Base-by-base conservation (phyloP, 345 rosid genomes). In the Mallotus nudiflorus region DNA sequence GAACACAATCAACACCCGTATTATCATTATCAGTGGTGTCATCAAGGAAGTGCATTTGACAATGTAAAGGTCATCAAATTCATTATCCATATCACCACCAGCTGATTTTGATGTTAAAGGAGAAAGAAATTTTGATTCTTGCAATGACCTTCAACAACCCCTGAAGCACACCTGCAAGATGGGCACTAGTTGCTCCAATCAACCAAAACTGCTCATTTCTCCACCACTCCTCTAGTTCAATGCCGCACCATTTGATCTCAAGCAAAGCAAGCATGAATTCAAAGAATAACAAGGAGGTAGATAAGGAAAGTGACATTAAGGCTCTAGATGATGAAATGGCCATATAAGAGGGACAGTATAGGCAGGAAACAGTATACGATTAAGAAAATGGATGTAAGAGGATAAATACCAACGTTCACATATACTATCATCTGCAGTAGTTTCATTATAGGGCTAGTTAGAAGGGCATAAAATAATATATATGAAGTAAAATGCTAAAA, bases 341-440 rank as follows among this genome's bases (percentile, higher is more conserved):
- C 98, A 0, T 97, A 91, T 85, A 94, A 94, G 67, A 94, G 92
- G 9, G 97, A 94, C 3, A 94, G 87, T 0, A 97, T 97, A 0
- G 98, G 98, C 19, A 94, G 96, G 85, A 94, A 94, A 79, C 98
- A 94, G 82, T 94, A 94, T 78, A 94, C 97, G 13, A 94, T 94
- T 67, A 92, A 88, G 85, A 92, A 94, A 58, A 94, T 80, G 9
- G 98, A 94, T 14, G 98, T 94, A 67, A 94, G 91, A 1, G 98
- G 98, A 82, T 94, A 94, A 80, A 94, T 91, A 35, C 98, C 98
- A 1, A 94, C 98, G 50, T 94, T 94, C 28, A 94, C 87, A 80
- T 94, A 94, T 0, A 97, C 96, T 52, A 94, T 83, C 65, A 97
- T 86, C 83, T 94, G 98, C 63, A 94, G 92, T 52, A 94, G 61